Conservation (phyloP, 306 rosid species). For the Arachis hypogaea region DNA sequence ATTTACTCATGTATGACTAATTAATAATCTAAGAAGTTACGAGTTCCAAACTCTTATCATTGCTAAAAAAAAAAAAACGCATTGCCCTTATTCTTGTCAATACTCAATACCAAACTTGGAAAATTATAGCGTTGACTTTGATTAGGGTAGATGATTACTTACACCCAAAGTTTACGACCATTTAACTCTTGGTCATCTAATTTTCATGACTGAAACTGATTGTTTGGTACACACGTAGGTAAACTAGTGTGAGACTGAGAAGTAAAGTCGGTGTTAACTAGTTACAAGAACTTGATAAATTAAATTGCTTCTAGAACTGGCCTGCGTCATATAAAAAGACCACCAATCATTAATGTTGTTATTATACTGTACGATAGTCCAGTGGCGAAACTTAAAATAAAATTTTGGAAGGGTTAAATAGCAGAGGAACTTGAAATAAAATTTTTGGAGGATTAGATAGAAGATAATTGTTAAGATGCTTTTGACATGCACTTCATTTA, state of each 20-base stretch:
- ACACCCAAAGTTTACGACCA: background rate
- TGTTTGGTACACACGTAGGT: conserved; percentile 13
- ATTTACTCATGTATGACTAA: background rate
- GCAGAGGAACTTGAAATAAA: too few species aligned
- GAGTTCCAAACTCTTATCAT: too few species aligned
- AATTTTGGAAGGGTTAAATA: too few species aligned
- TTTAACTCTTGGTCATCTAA: background rate
- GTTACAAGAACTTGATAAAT: background rate
- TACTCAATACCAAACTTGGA: background rate
- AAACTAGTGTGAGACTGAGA: background rate
- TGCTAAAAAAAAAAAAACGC: too few species aligned
- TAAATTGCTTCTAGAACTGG: conserved; percentile 9
- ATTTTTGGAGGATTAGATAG: too few species aligned
- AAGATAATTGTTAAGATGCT: too few species aligned
- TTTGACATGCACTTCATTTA: too few species aligned
- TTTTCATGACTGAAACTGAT: background rate
- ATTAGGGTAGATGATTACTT: background rate
- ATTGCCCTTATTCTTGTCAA: too few species aligned
- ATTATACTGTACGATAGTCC: background rate
- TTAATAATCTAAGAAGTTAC: background rate
- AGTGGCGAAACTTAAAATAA: too few species aligned
- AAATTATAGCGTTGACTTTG: conserved; percentile 4
- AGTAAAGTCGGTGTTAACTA: background rate
- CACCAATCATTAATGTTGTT: background rate
- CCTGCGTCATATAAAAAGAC: background rate